Evolutionary conservation across 352 stramenopile species (phyloP), one percentile per base, ranked within the genome.

Genomic region (Globisporangium sylvaticum): DNA sequence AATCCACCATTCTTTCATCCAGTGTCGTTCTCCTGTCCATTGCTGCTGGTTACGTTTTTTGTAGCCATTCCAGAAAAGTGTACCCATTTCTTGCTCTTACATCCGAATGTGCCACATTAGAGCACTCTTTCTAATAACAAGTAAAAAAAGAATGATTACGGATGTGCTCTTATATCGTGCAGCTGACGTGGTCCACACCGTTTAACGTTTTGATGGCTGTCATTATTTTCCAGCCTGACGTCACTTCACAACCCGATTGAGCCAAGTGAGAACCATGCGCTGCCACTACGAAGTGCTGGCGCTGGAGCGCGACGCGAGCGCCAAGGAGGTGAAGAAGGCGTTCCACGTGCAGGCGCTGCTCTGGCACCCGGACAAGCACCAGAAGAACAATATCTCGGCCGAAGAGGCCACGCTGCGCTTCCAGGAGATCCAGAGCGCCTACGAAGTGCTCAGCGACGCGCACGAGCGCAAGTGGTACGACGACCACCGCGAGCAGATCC

Each of bases 381-480:
- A 92, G 64, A 66, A 83, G 67, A 86, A 89, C 64, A 75, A 75
- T 32, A 80, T 93, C 58, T 86, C 84, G 34, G 72, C 70, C 55
- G 88, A 92, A 15, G 88, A 94, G 61, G 84, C 88, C 14, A 96
- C 88, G 24, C 62, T 84, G 67, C 75, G 81, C 53, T 96, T 96
- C 75, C 86, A 96, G 70, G 83, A 88, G 68, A 90, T 96, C 64
- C 88, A 96, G 74, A 91, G 75, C 68, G 86, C 88, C 15, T 96
- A 96, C 72, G 85, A 92, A 67, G 86, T 96, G 69, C 81, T 96
- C 34, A 94, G 83, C 57, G 85, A 96, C 70, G 72, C 83, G 53
- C 85, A 93, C 61, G 84, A 94, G 70, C 85, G 85, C 73, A 91
- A 94, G 75, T 96, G 88, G 88, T 96, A 96, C 75, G 88, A 96